Evolutionary conservation across 2,329 filamentous ascomycete genomes (phyloP).

Genomic region (Hypomyces perniciosus): DNA sequence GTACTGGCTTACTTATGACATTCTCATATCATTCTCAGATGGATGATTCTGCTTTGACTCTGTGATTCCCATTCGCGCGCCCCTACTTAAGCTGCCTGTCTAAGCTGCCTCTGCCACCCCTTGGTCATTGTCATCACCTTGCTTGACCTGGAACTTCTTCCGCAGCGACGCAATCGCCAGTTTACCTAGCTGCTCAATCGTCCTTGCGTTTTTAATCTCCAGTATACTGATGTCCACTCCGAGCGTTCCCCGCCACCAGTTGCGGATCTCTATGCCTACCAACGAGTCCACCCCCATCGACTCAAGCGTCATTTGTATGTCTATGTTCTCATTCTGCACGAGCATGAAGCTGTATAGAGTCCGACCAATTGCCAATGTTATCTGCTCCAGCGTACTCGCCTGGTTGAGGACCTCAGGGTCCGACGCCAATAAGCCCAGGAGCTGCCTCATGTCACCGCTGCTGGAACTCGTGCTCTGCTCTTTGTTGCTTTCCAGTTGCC

Average conservation of each 20-base stretch:
- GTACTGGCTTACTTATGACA: no score
- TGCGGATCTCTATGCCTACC: conserved; percentile 14
- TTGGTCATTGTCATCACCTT: not conserved
- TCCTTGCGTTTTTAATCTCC: conserved; percentile 5
- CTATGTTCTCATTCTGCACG: conserved; percentile 1
- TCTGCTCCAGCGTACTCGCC: not conserved
- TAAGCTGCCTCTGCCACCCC: no score
- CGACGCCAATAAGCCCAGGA: not conserved
- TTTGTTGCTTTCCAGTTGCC: not conserved
- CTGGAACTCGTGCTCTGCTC: not conserved
- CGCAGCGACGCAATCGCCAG: not conserved
- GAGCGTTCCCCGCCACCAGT: conserved; percentile 9
- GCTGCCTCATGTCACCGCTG: not conserved
- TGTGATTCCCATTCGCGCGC: no score
- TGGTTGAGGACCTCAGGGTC: not conserved
- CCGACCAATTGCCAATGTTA: conserved; percentile 2
- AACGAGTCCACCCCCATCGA: conserved; percentile 13
- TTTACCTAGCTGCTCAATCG: not conserved
- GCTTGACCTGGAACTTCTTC: not conserved
- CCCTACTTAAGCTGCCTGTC: no score
- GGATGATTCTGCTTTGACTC: no score
- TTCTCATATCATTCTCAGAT: no score
- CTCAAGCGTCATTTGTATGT: conserved; percentile 4
- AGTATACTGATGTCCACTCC: conserved; percentile 3
- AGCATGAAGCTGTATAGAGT: conserved; percentile 5